These are phyloP conservation scores for Lathyrus aphaca DNA, from an alignment of 306 rosid genomes.

Conservation along the genomic window DNA sequence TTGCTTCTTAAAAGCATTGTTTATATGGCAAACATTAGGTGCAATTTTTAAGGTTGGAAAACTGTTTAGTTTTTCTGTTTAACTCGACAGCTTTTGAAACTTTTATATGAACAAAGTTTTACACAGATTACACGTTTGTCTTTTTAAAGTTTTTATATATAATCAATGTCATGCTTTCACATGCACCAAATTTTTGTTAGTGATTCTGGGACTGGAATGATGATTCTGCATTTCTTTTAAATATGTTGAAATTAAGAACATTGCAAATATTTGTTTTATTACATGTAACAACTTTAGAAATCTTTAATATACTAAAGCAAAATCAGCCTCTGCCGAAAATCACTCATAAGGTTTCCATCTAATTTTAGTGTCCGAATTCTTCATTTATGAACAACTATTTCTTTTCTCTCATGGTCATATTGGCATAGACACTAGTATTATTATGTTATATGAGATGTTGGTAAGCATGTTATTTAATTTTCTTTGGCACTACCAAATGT, in stretches of 20 bases:
- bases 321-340: no score
- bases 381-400: no score
- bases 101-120: slow-evolving; percentile 13
- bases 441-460: no score
- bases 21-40: slow-evolving; percentile 37
- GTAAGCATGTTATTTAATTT: no score
- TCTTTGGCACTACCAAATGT: no score
- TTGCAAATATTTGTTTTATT: neutral
- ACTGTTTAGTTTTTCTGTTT: slow-evolving; percentile 15
- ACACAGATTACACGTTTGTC: neutral
- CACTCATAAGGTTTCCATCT: no score
- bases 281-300: no score
- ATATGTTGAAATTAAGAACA: neutral
- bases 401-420: no score
- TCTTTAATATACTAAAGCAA: no score
- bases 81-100: slow-evolving; percentile 27
- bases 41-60: slow-evolving; percentile 20
- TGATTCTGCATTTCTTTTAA: no score
- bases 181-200: neutral
- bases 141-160: neutral
- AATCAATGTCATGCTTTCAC: neutral
- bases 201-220: neutral
- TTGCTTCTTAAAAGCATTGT: slow-evolving; percentile 31
- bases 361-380: no score
- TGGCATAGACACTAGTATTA: no score